Percentiles rank a stretch among this genome's conserved stretches.
phyloP scores from a whole-genome alignment of 495 filamentous ascomycete genomes.

The Tetracladium marchalianum region DNA sequence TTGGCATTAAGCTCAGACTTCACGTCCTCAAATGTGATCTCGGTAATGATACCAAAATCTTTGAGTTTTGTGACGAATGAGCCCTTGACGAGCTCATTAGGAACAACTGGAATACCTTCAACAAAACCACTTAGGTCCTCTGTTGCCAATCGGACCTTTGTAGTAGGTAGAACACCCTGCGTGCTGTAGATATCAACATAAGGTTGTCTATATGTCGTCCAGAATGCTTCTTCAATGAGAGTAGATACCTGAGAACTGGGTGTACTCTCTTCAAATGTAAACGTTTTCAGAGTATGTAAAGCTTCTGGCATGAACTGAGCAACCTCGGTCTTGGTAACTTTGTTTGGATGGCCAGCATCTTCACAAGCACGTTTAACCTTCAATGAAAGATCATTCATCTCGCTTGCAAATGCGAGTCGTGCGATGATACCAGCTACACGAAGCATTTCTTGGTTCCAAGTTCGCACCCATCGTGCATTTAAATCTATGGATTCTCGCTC shows the following conservation, averaged over 20 bases:
- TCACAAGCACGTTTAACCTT: conserved; percentile 37
- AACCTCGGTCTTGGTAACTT: conserved; percentile 49
- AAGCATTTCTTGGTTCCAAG: conserved; percentile 95
- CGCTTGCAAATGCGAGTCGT: conserved; percentile 73
- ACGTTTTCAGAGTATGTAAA: conserved; percentile 69
- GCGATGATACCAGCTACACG: conserved; percentile 83
- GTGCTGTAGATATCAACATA: conserved; percentile 84
- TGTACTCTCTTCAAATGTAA: conserved; percentile 78
- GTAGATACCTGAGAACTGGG: conserved; percentile 71
- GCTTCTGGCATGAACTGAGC: conserved; percentile 63
- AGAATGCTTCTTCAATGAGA: conserved; percentile 87
- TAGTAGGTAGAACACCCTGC: conserved; percentile 68
- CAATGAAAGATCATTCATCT: conserved; percentile 65
- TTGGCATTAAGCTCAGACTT: conserved; percentile 65
- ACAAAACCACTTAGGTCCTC: conserved; percentile 78
- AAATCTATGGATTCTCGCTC: conserved; percentile 95
- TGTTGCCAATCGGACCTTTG: conserved; percentile 66
- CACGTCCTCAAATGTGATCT: conserved; percentile 81
- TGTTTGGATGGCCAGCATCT: conserved; percentile 28
- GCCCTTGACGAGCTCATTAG: conserved; percentile 56
- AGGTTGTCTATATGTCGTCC: conserved; percentile 72
- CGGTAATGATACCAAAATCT: conserved; percentile 69
- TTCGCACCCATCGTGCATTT: conserved; percentile 85
- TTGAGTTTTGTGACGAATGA: conserved; percentile 69
- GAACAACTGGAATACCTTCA: conserved; percentile 79